Percentiles rank a stretch among this genome's conserved stretches.
These are phyloP conservation scores for Aspergillus novofumigatus DNA, from an alignment of 2,329 filamentous ascomycete species.

Conservation along the genomic window DNA sequence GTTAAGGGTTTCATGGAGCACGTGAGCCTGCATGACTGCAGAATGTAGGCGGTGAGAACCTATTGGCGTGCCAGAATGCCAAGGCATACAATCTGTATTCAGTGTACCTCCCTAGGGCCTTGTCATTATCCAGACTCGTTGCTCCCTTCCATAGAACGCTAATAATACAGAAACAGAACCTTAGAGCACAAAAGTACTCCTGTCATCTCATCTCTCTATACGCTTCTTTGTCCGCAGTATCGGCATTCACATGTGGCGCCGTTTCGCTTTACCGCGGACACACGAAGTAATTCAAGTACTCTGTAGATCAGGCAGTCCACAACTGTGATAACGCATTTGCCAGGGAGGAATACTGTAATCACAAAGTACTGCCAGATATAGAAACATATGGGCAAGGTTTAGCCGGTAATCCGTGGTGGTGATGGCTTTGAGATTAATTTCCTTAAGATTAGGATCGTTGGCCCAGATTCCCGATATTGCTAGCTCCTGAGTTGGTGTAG, in stretches of 20 bases:
- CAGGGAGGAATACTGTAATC: not conserved
- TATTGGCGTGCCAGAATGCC: not conserved
- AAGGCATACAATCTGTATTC: not conserved
- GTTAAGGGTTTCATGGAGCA: not conserved
- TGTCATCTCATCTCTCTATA: not conserved
- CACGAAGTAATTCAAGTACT: not conserved
- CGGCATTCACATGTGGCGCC: no score
- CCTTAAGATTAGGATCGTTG: conserved; percentile 10
- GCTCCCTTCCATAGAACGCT: no score
- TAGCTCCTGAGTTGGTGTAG: conserved; percentile 4
- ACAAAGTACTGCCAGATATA: not conserved
- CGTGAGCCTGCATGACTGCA: not conserved
- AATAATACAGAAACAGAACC: not conserved
- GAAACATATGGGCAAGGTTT: not conserved
- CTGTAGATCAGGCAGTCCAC: not conserved
- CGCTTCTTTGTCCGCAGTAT: not conserved
- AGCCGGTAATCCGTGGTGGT: no score
- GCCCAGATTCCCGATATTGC: conserved; percentile 8
- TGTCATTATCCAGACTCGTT: not conserved
- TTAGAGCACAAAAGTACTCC: not conserved
- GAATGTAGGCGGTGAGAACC: not conserved
- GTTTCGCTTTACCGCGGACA: not conserved
- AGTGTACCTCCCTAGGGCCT: no score
- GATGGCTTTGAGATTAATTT: not conserved
- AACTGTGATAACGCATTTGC: no score